Percentiles rank a stretch among this genome's conserved stretches.
These are phyloP conservation scores for Clausena lansium DNA, from an alignment of 345 rosid genomes.

Conservation along the genomic window DNA sequence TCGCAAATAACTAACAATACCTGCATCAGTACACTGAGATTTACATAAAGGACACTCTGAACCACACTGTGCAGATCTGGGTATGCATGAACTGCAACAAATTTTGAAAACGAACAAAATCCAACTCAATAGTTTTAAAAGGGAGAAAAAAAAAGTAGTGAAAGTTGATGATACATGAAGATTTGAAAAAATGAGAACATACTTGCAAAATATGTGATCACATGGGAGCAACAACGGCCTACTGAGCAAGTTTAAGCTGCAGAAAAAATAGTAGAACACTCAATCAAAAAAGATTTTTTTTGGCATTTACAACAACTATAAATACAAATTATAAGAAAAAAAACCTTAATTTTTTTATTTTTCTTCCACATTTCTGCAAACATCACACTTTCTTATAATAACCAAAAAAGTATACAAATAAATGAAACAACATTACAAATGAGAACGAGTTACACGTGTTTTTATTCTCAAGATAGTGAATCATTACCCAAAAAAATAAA, in stretches of 20 bases:
- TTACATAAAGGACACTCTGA: conserved; percentile 58
- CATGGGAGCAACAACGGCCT: conserved; percentile 73
- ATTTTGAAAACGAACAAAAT: neutral
- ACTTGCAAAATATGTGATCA: conserved; percentile 83
- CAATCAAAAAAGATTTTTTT: too few species aligned
- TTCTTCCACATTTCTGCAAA: neutral
- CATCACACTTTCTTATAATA: neutral
- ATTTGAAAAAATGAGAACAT: conserved; percentile 2
- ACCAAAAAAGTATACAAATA: neutral
- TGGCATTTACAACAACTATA: neutral
- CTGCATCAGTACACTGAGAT: conserved; percentile 30
- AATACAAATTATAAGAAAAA: neutral
- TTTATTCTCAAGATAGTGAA: neutral
- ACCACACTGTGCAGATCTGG: conserved; percentile 28
- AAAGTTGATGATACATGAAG: neutral
- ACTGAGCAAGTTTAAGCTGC: conserved; percentile 64
- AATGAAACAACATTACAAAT: neutral
- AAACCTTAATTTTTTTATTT: neutral
- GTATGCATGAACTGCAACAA: conserved; percentile 55
- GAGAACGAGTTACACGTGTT: neutral
- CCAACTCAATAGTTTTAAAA: neutral
- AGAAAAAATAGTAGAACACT: neutral
- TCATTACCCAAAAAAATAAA: neutral
- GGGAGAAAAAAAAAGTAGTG: neutral
- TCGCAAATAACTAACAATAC: conserved; percentile 21